A percentile compares a stretch with the other conserved stretches of the same genome.
phyloP scores from a whole-genome alignment of 2,329 filamentous ascomycete genomes.

The Xylaria sp. region DNA sequence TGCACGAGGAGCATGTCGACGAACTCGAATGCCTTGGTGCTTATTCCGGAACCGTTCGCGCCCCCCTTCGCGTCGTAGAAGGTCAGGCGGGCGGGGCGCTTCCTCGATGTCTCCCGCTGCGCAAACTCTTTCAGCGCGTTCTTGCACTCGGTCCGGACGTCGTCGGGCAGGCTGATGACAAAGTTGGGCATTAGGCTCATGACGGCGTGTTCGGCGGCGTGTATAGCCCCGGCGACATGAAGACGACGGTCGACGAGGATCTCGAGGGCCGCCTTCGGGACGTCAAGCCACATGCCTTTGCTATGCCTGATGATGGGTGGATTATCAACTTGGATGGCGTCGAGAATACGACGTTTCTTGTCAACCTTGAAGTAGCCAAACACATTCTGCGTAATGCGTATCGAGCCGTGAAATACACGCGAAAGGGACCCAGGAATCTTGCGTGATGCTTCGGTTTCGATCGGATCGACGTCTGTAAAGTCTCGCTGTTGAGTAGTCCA shows the following conservation, averaged over 20 bases:
- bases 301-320: slow-evolving; percentile 82
- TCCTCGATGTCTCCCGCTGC: slow-evolving; percentile 67
- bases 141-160: slow-evolving; percentile 95
- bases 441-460: slow-evolving; percentile 87
- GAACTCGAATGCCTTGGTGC: slow-evolving; percentile 92
- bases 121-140: slow-evolving; percentile 85
- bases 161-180: slow-evolving; percentile 85
- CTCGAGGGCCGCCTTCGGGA: slow-evolving; percentile 76
- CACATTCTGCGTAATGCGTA: slow-evolving; percentile 84
- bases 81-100: slow-evolving; percentile 83
- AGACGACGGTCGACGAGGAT: slow-evolving; percentile 74
- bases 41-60: slow-evolving; percentile 79
- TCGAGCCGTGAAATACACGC: slow-evolving; percentile 81
- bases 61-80: slow-evolving; percentile 97
- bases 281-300: slow-evolving; percentile 95
- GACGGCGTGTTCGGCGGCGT: slow-evolving; percentile 91
- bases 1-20: slow-evolving; percentile 76
- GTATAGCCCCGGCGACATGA: slow-evolving; percentile 86
- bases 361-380: slow-evolving; percentile 99
- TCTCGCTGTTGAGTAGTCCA: slow-evolving; percentile 95
- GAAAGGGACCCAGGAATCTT: slow-evolving; percentile 64
- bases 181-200: slow-evolving; percentile 87
- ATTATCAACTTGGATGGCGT: slow-evolving; percentile 91
- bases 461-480: slow-evolving; percentile 89
- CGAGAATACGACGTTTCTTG: slow-evolving; percentile 78